phyloP scores from a whole-genome alignment of 139 green algal species.

The Limnomonas spitsbergensis region DNA sequence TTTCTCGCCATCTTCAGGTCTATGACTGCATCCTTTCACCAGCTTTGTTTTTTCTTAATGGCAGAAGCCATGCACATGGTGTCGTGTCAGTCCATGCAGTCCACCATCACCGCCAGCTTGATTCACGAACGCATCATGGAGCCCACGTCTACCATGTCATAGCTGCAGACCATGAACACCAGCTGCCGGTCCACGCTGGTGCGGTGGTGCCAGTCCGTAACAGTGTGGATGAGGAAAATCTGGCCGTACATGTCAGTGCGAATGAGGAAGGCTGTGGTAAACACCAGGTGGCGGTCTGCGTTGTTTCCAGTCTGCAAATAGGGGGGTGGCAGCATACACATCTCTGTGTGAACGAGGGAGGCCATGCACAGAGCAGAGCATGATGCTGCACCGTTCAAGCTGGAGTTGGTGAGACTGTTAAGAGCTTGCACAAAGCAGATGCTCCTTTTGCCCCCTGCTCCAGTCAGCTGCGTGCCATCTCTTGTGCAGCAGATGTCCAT shows the following conservation, averaged over 20 bases:
- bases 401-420: too few species aligned
- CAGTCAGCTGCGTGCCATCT: constrained; percentile 70
- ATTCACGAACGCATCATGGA: constrained; percentile 33
- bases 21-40: too few species aligned
- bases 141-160: constrained; percentile 65
- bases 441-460: constrained; percentile 49
- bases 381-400: too few species aligned
- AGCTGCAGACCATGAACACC: constrained; percentile 69
- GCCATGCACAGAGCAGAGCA: too few species aligned
- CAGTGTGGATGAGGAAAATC: too few species aligned
- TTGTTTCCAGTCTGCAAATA: too few species aligned
- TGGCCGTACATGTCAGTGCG: too few species aligned
- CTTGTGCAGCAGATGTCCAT: constrained; percentile 57
- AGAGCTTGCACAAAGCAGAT: constrained; percentile 54
- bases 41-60: constrained; percentile 54
- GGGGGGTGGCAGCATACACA: too few species aligned
- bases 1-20: too few species aligned
- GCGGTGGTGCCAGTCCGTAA: constrained; percentile 44
- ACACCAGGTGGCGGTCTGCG: too few species aligned
- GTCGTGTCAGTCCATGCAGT: constrained; percentile 64
- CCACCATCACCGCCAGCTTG: constrained; percentile 71
- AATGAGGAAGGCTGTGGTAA: too few species aligned
- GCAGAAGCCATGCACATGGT: constrained; percentile 63
- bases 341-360: too few species aligned
- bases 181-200: constrained; percentile 52